Evolutionary conservation across 345 rosid genomes (phyloP), one percentile per base, ranked within the genome.

Genomic region (Acer negundo): DNA sequence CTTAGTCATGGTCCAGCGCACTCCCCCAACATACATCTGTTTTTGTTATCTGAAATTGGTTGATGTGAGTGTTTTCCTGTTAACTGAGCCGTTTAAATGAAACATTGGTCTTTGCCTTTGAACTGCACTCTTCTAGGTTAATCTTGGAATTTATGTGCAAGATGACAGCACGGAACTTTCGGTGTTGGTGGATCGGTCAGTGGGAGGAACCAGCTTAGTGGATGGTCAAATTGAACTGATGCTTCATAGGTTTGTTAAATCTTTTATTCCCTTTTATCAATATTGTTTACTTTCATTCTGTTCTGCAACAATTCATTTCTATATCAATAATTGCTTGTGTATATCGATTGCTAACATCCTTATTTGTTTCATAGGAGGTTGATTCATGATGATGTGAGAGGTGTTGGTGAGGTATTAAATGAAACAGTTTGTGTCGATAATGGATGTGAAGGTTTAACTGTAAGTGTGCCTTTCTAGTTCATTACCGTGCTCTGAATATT

Each of bases 151-250:
- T 74, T 93, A 89, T 70, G 58, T 89, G 72, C 90, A 95, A 89
- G 98, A 93, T 64, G 35, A 88, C 66, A 86, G 77, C 62, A 80
- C 83, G 42, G 97, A 93, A 82, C 89, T 95, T 73, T 95, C 98
- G 0, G 89, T 93, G n/a, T n/a, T n/a, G n/a, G n/a, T n/a, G n/a
- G n/a, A n/a, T n/a, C n/a, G 0, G 89, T 93, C 98, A 38, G 93
- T 92, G 40, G 98, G 97, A 6, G 98, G 93, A 67, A 83, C 97
- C 67, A 95, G 98, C 83, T 79, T 93, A 76, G 89, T 78, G 74
- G 91, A 95, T 73, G 98, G 97, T 47, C 92, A 95, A 82, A 67
- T 95, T n/a, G 98, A 95, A 84, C 82, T 95, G 81, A 93, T 93
- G 97, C 94, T 93, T 66, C 97, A 95, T 76, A 90, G 98, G 97